These are phyloP conservation scores for Mortierella sp. DNA, from an alignment of 371 early-diverging fungal genomes.

Conservation along the genomic window DNA sequence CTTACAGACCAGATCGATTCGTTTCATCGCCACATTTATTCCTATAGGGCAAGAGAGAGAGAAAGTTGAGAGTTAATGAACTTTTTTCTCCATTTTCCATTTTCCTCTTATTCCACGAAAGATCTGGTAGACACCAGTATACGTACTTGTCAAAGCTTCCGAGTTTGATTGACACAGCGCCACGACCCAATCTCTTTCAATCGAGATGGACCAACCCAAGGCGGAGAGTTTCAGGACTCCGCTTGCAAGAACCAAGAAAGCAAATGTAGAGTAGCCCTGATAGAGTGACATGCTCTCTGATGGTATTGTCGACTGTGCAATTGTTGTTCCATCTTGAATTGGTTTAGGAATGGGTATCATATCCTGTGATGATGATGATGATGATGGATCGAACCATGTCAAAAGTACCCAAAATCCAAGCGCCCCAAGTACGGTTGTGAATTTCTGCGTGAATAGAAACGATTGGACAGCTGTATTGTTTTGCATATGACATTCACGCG, in stretches of 20 bases:
- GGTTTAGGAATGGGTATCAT: too few relatives aligned
- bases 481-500: background rate
- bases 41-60: constrained; percentile 6
- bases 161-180: constrained; percentile 54
- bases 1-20: constrained; percentile 67
- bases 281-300: background rate
- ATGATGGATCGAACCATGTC: constrained; percentile 37
- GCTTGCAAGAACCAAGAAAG: constrained; percentile 50
- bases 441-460: constrained; percentile 37
- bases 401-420: constrained; percentile 49
- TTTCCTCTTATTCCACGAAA: background rate
- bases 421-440: constrained; percentile 38
- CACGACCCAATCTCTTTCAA: constrained; percentile 66
- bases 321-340: background rate
- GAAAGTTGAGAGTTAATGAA: background rate
- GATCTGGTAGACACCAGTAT: background rate
- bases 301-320: background rate
- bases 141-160: constrained; percentile 43
- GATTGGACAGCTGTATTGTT: constrained; percentile 30
- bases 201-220: constrained; percentile 58
- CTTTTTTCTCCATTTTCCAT: background rate
- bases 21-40: constrained; percentile 55
- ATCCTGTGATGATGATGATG: constrained; percentile 1
- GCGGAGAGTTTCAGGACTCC: constrained; percentile 55
- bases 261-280: constrained; percentile 42